Evolutionary conservation across 2,329 filamentous ascomycete species (phyloP).

Genomic region (Parascedosporium putredinis): DNA sequence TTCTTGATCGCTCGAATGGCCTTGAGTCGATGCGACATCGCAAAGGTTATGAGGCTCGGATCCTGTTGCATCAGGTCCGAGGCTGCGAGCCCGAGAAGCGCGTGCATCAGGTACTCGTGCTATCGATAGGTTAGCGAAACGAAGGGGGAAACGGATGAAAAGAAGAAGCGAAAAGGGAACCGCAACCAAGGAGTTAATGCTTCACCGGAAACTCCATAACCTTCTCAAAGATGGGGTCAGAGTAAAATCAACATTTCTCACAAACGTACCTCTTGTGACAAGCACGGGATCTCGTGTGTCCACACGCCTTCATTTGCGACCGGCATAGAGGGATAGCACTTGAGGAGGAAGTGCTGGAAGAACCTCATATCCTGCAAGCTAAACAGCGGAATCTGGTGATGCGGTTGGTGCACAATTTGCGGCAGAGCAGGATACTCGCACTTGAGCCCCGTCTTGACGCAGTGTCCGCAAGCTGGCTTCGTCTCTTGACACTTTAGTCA

Average conservation of each 20-base stretch:
- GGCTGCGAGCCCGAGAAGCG: constrained; percentile 56
- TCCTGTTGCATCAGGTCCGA: constrained; percentile 49
- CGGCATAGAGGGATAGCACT: constrained; percentile 54
- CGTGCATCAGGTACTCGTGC: constrained; percentile 61
- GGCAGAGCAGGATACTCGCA: constrained; percentile 51
- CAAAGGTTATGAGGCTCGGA: constrained; percentile 40
- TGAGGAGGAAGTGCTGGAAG: constrained; percentile 55
- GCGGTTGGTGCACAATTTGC: constrained; percentile 43
- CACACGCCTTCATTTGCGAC: constrained; percentile 56
- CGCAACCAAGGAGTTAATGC: too few species aligned
- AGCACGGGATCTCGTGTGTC: constrained; percentile 55
- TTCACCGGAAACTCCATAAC: too few species aligned
- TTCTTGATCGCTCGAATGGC: constrained; percentile 54
- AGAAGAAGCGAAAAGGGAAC: too few species aligned
- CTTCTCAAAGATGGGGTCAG: too few species aligned
- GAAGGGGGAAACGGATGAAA: neutral
- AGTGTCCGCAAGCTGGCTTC: constrained; percentile 53
- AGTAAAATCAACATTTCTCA: too few species aligned
- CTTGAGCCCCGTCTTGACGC: constrained; percentile 48
- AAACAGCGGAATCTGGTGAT: constrained; percentile 47
- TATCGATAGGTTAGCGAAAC: constrained; percentile 18
- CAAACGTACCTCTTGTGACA: constrained; percentile 56
- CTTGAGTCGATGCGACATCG: constrained; percentile 54
- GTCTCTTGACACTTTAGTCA: constrained; percentile 62
- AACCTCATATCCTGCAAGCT: constrained; percentile 56